Evolutionary conservation across 139 green algal genomes (phyloP).

Genomic region (Zygnema circumcarinatum): DNA sequence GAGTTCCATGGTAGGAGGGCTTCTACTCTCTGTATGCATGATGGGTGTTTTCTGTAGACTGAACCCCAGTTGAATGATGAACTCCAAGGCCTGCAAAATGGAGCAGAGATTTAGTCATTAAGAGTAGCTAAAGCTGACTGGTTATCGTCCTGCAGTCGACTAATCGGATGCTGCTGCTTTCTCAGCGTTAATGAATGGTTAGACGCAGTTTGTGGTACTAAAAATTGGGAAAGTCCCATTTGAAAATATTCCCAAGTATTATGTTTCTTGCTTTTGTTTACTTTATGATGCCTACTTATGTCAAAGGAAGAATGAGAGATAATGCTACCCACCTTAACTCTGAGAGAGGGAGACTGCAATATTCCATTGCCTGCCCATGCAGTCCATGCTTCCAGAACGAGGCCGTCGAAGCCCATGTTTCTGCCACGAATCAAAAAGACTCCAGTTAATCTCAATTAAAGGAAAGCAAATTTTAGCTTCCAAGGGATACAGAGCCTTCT

Average conservation of each 20-base stretch:
- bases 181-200: too few relatives aligned
- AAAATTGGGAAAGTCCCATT: too few relatives aligned
- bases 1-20: constrained; percentile 24
- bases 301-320: too few relatives aligned
- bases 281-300: too few relatives aligned
- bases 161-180: too few relatives aligned
- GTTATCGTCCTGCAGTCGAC: too few relatives aligned
- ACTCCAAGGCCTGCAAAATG: constrained; percentile 44
- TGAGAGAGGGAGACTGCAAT: background rate
- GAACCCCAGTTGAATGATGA: constrained; percentile 7
- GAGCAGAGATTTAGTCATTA: background rate
- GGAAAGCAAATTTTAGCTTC: background rate
- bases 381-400: constrained; percentile 58
- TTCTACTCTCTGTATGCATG: background rate
- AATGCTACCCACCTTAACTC: constrained; percentile 15
- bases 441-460: constrained; percentile 4
- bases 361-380: constrained; percentile 37
- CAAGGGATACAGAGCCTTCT: background rate
- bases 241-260: too few relatives aligned
- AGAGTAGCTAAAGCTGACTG: too few relatives aligned
- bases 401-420: constrained; percentile 40
- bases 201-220: too few relatives aligned
- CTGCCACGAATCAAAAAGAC: background rate
- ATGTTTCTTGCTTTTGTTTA: too few relatives aligned
- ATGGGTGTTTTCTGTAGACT: constrained; percentile 4